Evolutionary conservation across 1,284 basidiomycete genomes (phyloP).

Genomic region (Apiotrichum gracile): DNA sequence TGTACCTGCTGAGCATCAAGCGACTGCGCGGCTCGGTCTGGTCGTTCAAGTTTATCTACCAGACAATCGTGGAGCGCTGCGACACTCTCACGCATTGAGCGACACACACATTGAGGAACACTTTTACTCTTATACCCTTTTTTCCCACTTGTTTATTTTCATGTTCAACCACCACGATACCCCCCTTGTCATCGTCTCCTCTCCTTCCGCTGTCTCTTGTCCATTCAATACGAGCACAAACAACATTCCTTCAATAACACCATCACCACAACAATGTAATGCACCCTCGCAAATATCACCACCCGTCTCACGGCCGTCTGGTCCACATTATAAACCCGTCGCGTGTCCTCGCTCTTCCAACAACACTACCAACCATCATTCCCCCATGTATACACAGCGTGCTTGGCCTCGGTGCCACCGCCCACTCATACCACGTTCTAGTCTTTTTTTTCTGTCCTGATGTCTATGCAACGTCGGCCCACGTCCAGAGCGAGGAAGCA

Average conservation of each 20-base stretch:
- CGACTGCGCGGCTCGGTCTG: constrained; percentile 84
- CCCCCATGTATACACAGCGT: not conserved
- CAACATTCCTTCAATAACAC: not conserved
- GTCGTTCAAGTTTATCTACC: constrained; percentile 91
- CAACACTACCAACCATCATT: too few relatives aligned
- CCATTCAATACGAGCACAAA: not conserved
- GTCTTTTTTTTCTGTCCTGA: not conserved
- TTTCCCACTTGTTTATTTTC: not conserved
- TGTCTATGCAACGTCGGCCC: not conserved
- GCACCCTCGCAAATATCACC: not conserved
- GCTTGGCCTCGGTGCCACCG: not conserved
- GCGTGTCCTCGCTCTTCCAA: not conserved
- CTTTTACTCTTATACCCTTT: not conserved
- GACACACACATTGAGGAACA: not conserved
- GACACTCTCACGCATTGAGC: constrained; percentile 34
- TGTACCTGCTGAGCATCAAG: constrained; percentile 82
- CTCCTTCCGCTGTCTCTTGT: not conserved
- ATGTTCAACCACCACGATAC: not conserved
- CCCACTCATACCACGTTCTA: not conserved
- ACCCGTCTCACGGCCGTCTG: too few relatives aligned
- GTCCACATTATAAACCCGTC: not conserved
- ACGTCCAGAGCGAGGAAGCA: too few relatives aligned
- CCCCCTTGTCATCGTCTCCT: too few relatives aligned
- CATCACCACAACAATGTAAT: not conserved
- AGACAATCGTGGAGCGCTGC: constrained; percentile 66